Base-by-base conservation (phyloP, 2,329 filamentous ascomycete species). In the Nectriaceae sp. region DNA sequence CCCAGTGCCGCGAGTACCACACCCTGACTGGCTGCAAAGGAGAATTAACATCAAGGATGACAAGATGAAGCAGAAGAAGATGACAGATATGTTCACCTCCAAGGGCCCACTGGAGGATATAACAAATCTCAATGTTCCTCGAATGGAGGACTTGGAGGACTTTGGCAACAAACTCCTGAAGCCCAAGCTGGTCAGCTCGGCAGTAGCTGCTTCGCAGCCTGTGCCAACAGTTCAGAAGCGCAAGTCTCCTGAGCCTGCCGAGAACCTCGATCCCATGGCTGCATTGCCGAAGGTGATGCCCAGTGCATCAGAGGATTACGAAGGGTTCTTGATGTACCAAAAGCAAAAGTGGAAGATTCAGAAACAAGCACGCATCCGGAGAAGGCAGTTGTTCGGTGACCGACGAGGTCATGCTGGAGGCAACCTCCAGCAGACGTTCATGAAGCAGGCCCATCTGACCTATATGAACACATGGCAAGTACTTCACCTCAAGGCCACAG, bases 261-360 rank as follows among this genome's bases (percentile, higher is more conserved):
- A 87, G 39, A 83, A 80, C 3, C 71, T 80, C 0, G 89, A 97
- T 64, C 91, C 91, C 0, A 95, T 90, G 68, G 86, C 90, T 21
- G 83, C 83, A 20, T 77, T 99, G 13, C 94, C 94, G 0, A 83
- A 87, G 52, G 79, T 83, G 36, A 95, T 96, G 88, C 93, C 94
- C 2, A 82, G 81, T 20, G 88, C 94, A 18, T 89, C 85, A 0
- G 84, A 94, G 41, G 88, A 99, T 68, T 99, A 99, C 59, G 75
- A 83, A 16, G 90, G 83, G 0, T 99, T 96, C 76, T 69, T 99
- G 44, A 80, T 88, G 63, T 97, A 97, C 63, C 94, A 99, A 67
- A 99, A 99, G 71, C 84, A 92, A 73, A 99, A 99, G 70, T 99
- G 94, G 94, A 97, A 93, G 74, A 87, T 97, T 31, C 94, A 99